Base-by-base conservation (phyloP, 1,284 basidiomycete genomes). In the Chiua sp. region DNA sequence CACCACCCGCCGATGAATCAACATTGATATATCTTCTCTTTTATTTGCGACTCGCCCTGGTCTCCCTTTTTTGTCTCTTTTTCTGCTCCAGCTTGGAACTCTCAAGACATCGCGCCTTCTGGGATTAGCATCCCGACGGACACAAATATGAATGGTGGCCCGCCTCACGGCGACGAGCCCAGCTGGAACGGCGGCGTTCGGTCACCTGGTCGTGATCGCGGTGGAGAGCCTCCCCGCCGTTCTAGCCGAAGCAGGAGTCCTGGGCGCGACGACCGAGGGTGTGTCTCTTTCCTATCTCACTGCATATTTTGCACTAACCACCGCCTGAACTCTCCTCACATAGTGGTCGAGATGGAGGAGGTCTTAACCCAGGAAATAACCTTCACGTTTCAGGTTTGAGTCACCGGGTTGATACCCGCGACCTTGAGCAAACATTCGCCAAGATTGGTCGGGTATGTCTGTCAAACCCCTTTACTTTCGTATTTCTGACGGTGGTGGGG, bases 381-480 rank as follows among this genome's bases (percentile, higher is more conserved):
- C 83, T 99, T 46, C 97, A 99, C 74, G 93, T 98, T 63, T 97
- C 95, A 47, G 89, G 94, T 47, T 82, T 99, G 56, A 88, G 88
- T 66, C 83, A 88, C 72, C 82, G 82, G 62, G 88, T 97, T 61
- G 93, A 94, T 70, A 92, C 92, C 54, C 87, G 90, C 56, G 90
- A 93, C 68, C 90, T 99, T 53, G 94, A 98, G 75, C 86, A 90
- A 30, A 85, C 88, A 18, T 98, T 99, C 72, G 82, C 86, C 68
- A 96, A 96, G 78, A 88, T 90, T 75, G 97, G 97, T 58, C 85
- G 92, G 73, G 96, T 98, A 73, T 63, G 90, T 83, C 46, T 55
- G 16, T 53, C n/a, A 26, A 26, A 26, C 5, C 5, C 26, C 26
- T 26, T 20, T 11, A 12, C 12, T 22, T 44, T n/a, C n/a, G n/a